These are phyloP conservation scores for Excoecaria agallocha DNA, from an alignment of 345 rosid species.

Conservation along the genomic window DNA sequence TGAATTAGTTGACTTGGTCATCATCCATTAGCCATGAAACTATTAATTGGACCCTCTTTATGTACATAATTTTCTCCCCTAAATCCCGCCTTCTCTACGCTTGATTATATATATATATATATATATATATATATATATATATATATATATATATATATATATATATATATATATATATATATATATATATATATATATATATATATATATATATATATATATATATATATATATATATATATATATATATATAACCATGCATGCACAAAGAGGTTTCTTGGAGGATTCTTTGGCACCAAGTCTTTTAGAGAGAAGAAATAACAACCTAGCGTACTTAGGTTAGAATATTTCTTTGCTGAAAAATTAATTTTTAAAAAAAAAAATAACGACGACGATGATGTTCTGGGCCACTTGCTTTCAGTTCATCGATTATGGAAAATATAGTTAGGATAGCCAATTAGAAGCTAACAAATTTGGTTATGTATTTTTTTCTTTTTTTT, in stretches of 20 bases:
- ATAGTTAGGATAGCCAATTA: constrained; percentile 25
- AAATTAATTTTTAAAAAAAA: constrained; percentile 18
- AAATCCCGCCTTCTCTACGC: no score
- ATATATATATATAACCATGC: not conserved
- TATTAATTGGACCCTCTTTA: not conserved
- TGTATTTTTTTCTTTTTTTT: no score
- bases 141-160: no score
- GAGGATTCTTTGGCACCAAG: not conserved
- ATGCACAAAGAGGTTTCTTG: not conserved
- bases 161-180: no score
- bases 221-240: no score
- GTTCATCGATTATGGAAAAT: constrained; percentile 22
- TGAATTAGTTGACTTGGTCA: constrained; percentile 4
- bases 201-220: no score
- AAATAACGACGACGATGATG: constrained; percentile 14
- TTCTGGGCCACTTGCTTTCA: constrained; percentile 33
- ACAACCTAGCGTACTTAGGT: constrained; percentile 18
- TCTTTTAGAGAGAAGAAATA: not conserved
- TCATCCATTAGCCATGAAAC: not conserved
- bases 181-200: not conserved
- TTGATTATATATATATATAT: no score
- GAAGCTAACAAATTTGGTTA: constrained; percentile 22
- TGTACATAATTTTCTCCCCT: no score
- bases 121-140: no score
- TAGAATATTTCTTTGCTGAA: not conserved